phyloP scores from a whole-genome alignment of 2,329 filamentous ascomycete species.

The Aspergillus neoniger region DNA sequence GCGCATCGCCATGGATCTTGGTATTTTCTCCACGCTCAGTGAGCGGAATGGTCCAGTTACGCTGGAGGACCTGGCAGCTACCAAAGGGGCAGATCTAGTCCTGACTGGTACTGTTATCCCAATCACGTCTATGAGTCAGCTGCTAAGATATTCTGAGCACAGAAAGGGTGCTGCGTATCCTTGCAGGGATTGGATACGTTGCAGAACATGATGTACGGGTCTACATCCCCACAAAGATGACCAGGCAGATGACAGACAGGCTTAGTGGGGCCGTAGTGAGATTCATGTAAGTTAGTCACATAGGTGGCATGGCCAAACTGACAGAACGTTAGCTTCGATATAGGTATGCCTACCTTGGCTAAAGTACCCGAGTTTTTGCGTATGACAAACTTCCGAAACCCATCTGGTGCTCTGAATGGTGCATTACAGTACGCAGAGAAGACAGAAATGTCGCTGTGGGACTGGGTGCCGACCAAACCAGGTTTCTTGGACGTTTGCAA shows the following conservation, averaged over 20 bases:
- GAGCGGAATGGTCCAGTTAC: slow-evolving; percentile 4
- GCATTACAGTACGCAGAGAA: slow-evolving; percentile 18
- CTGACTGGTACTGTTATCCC: slow-evolving; percentile 12
- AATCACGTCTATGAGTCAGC: too few relatives aligned
- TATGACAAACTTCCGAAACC: slow-evolving; percentile 8
- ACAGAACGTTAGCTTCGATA: slow-evolving; percentile 15
- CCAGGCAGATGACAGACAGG: slow-evolving; percentile 16
- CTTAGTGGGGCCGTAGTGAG: slow-evolving; percentile 13
- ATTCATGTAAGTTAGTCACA: slow-evolving; percentile 14
- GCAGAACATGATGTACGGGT: slow-evolving; percentile 15
- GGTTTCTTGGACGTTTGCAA: slow-evolving; percentile 3
- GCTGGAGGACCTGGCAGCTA: slow-evolving; percentile 16
- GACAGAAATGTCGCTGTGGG: slow-evolving; percentile 5
- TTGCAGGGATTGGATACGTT: slow-evolving; percentile 21
- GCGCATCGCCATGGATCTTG: slow-evolving; percentile 20
- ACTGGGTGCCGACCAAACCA: slow-evolving; percentile 8
- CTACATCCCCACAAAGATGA: slow-evolving; percentile 17
- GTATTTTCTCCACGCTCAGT: slow-evolving; percentile 17
- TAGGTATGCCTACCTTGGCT: slow-evolving; percentile 9
- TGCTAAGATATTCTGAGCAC: neutral
- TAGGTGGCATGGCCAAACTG: neutral
- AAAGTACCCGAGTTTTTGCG: slow-evolving; percentile 18
- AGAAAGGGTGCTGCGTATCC: slow-evolving; percentile 21
- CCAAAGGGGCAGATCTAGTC: slow-evolving; percentile 13
- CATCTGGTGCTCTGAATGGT: slow-evolving; percentile 3